Conservation (phyloP, 805 yeast genomes). For the Kodamaea neixiangensis region DNA sequence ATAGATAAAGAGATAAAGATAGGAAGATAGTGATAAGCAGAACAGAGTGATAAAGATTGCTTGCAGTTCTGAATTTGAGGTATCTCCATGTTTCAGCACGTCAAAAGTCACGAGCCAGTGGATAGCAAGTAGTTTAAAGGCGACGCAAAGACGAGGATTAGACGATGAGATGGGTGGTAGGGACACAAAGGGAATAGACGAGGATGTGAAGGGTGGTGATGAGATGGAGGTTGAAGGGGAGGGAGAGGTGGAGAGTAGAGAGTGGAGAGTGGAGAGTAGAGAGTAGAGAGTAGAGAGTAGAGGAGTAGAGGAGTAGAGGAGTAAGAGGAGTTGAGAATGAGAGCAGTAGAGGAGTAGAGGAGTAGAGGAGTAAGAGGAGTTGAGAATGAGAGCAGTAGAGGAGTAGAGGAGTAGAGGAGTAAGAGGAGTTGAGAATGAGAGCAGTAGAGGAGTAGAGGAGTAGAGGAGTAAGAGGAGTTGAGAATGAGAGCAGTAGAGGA, state of each 20-base stretch:
- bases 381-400: too few relatives aligned
- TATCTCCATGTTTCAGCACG: not conserved
- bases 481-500: not conserved
- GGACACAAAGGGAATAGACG: not conserved
- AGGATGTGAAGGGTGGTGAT: conserved; percentile 42
- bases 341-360: too few relatives aligned
- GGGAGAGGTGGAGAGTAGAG: not conserved
- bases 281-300: not conserved
- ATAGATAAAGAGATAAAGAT: not conserved
- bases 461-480: too few relatives aligned
- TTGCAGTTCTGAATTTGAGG: not conserved
- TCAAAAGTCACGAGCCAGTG: conserved; percentile 1
- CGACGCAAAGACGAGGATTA: not conserved
- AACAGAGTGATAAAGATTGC: not conserved
- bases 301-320: not conserved
- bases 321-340: too few relatives aligned
- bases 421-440: too few relatives aligned
- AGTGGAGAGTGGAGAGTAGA: not conserved
- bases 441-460: too few relatives aligned
- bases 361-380: too few relatives aligned
- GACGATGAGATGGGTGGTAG: not conserved
- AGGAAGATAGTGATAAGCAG: not conserved
- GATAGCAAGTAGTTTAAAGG: not conserved
- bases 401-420: too few relatives aligned
- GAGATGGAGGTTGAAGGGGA: conserved; percentile 32